phyloP scores from a whole-genome alignment of 129 eudicot genomes.

The Rutidosis leptorrhynchoides region DNA sequence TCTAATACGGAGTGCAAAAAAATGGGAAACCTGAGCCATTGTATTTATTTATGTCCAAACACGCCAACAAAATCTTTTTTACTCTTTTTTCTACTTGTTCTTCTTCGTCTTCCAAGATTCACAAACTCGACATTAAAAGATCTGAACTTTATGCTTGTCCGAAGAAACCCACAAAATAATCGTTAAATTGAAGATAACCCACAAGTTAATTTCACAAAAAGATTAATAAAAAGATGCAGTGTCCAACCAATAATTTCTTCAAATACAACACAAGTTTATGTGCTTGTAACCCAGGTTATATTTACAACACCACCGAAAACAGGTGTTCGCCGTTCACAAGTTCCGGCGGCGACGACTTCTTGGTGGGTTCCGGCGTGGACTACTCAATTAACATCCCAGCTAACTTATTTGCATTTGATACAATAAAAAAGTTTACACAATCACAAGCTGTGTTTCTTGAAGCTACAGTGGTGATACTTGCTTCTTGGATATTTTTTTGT shows the following conservation, averaged over 20 bases:
- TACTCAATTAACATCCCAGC: constrained; percentile 56
- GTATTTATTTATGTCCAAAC: not conserved
- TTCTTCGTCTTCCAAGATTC: not conserved
- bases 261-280: constrained; percentile 57
- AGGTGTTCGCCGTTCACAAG: constrained; percentile 40
- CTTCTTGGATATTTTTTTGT: constrained; percentile 66
- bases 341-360: constrained; percentile 20
- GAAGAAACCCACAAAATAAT: not conserved
- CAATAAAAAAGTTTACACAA: constrained; percentile 71
- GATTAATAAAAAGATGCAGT: constrained; percentile 10
- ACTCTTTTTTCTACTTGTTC: too few species aligned
- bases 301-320: constrained; percentile 40
- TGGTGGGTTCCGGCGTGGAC: constrained; percentile 59
- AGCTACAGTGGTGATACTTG: constrained; percentile 55
- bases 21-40: not conserved
- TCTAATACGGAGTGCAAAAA: too few species aligned
- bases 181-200: not conserved
- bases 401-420: constrained; percentile 65
- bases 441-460: constrained; percentile 89
- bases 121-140: not conserved
- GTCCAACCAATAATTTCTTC: constrained; percentile 38
- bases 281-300: constrained; percentile 78
- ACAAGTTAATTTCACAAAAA: not conserved
- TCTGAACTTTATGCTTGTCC: not conserved
- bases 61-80: not conserved